phyloP scores from a whole-genome alignment of 305 asterid species.

The Vinca major region DNA sequence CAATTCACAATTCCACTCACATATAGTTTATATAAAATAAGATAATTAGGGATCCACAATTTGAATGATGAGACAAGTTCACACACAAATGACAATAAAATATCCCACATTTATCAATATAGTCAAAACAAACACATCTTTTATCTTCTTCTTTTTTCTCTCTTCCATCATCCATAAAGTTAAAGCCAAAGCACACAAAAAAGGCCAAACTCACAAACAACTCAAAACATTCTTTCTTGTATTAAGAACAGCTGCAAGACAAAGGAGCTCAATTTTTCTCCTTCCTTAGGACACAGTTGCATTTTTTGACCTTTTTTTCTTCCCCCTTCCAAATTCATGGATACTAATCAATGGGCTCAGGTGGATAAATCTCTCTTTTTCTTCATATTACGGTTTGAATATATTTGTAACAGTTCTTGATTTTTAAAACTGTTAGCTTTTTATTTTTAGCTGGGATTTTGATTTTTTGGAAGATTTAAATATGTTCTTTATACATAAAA shows the following conservation, averaged over 20 bases:
- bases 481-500: constrained; percentile 17
- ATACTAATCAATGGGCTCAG: constrained; percentile 61
- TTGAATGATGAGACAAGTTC: constrained; percentile 15
- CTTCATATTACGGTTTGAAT: background rate
- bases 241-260: constrained; percentile 40
- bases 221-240: constrained; percentile 47
- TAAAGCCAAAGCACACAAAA: constrained; percentile 12
- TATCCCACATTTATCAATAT: constrained; percentile 21
- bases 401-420: background rate
- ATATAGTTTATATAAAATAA: background rate
- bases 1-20: constrained; percentile 53
- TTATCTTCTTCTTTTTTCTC: constrained; percentile 9
- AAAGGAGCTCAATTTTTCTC: constrained; percentile 26
- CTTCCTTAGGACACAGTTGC: constrained; percentile 24
- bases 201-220: constrained; percentile 30
- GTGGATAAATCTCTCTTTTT: constrained; percentile 15
- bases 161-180: constrained; percentile 48
- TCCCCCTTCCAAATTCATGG: constrained; percentile 39
- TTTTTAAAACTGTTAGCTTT: background rate
- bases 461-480: constrained; percentile 10
- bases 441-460: background rate
- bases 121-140: constrained; percentile 68
- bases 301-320: constrained; percentile 16
- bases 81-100: constrained; percentile 14
- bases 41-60: constrained; percentile 11